phyloP scores from a whole-genome alignment of 805 yeast genomes.

The Monosporozyma servazzii region DNA sequence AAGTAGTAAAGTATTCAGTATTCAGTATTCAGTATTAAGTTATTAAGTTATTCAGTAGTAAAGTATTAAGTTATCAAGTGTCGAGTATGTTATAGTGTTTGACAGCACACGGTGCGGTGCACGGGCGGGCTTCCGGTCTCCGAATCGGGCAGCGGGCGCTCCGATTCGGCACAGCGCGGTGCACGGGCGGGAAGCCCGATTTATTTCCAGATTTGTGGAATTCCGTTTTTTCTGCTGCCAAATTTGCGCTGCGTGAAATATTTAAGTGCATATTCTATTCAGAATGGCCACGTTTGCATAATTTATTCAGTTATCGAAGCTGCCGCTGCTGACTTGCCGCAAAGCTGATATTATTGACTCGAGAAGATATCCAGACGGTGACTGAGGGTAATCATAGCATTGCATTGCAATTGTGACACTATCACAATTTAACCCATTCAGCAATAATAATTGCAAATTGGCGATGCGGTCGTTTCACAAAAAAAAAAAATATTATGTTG shows the following conservation, averaged over 20 bases:
- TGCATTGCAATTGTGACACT: too few relatives aligned
- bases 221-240: neutral
- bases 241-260: too few relatives aligned
- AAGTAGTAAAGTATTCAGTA: too few relatives aligned
- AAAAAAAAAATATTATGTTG: too few relatives aligned
- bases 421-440: too few relatives aligned
- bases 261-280: constrained; percentile 9
- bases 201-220: neutral
- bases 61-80: too few relatives aligned
- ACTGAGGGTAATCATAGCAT: too few relatives aligned
- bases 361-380: neutral
- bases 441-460: too few relatives aligned
- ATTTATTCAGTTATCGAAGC: neutral
- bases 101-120: neutral
- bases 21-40: too few relatives aligned
- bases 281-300: neutral
- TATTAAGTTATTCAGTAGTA: too few relatives aligned
- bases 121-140: neutral
- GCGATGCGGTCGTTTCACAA: too few relatives aligned
- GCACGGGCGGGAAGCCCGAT: too few relatives aligned
- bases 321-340: neutral
- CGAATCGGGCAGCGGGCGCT: neutral
- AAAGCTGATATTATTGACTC: neutral
- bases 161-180: neutral
- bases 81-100: neutral